A percentile compares a stretch with the other conserved stretches of the same genome.
Evolutionary conservation across 257 asterid genomes (phyloP).

Genomic region (Nicotiana obtusifolia): DNA sequence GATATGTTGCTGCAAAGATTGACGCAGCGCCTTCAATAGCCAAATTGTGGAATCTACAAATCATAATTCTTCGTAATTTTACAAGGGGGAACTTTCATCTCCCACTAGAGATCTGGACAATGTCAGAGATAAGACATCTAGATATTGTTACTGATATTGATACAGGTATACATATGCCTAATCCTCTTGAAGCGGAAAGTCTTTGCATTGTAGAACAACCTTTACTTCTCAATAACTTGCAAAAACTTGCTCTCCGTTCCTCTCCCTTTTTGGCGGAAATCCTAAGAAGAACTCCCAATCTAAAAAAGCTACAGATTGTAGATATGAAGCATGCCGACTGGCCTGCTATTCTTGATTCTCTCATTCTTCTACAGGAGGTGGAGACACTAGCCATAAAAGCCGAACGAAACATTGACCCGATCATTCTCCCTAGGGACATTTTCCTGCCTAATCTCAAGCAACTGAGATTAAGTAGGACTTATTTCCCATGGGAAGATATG

Average conservation of each 20-base stretch:
- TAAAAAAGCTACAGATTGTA: not conserved
- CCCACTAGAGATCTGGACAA: not conserved
- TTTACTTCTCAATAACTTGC: not conserved
- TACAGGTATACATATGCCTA: not conserved
- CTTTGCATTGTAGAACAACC: not conserved
- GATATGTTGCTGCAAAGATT: not conserved
- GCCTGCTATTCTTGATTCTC: not conserved
- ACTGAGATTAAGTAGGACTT: not conserved
- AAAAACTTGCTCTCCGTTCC: not conserved
- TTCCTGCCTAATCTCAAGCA: not conserved
- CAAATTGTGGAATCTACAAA: not conserved
- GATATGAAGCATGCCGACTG: not conserved
- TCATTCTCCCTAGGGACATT: not conserved
- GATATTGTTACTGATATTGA: too few relatives aligned
- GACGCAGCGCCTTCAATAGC: not conserved
- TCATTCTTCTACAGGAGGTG: not conserved
- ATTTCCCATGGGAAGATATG: not conserved
- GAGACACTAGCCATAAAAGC: not conserved
- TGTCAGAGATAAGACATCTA: not conserved
- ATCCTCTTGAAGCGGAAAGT: not conserved
- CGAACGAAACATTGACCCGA: fast-evolving
- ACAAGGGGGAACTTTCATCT: not conserved
- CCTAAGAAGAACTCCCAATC: not conserved
- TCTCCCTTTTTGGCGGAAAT: not conserved
- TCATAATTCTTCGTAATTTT: not conserved